Evolutionary conservation across 192 early-diverging fungal species (phyloP).

Genomic region (Umbelopsis vinacea): DNA sequence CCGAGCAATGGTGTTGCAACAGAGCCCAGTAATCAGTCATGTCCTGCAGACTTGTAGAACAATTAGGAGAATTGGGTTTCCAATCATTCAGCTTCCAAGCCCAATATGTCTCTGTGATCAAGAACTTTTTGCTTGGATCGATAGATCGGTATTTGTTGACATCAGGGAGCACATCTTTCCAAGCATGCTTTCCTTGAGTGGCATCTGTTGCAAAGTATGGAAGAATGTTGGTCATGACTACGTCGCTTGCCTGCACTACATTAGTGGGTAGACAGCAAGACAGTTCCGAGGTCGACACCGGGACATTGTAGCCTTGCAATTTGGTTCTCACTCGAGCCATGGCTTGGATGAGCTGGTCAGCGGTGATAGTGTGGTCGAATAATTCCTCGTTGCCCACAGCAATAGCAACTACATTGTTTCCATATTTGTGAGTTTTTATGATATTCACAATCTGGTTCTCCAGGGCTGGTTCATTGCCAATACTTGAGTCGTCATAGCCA

Average conservation of each 20-base stretch:
- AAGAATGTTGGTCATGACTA: conserved; percentile 11
- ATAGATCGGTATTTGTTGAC: conserved; percentile 15
- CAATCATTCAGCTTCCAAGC: conserved; percentile 10
- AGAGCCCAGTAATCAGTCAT: conserved; percentile 13
- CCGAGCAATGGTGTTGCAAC: neutral
- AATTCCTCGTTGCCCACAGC: conserved; percentile 14
- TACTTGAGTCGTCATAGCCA: conserved; percentile 3
- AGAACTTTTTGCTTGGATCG: neutral
- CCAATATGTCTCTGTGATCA: conserved; percentile 14
- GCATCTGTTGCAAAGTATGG: conserved; percentile 16
- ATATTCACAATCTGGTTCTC: conserved; percentile 12
- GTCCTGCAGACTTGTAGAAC: conserved; percentile 7
- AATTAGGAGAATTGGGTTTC: conserved; percentile 12
- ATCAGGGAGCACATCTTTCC: conserved; percentile 16
- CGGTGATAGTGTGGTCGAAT: neutral
- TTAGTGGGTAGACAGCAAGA: conserved; percentile 2
- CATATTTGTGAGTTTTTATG: conserved; percentile 4
- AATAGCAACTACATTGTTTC: conserved; percentile 15
- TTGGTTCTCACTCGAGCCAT: conserved; percentile 16
- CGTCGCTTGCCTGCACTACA: conserved; percentile 1
- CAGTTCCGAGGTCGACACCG: conserved; percentile 1
- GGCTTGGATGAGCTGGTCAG: conserved; percentile 12
- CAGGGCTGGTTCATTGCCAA: conserved; percentile 9
- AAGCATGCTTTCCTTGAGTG: conserved; percentile 17
- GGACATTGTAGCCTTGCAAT: conserved; percentile 13